Evolutionary conservation across 2,329 filamentous ascomycete genomes (phyloP).

Genomic region (Alternaria viburni): DNA sequence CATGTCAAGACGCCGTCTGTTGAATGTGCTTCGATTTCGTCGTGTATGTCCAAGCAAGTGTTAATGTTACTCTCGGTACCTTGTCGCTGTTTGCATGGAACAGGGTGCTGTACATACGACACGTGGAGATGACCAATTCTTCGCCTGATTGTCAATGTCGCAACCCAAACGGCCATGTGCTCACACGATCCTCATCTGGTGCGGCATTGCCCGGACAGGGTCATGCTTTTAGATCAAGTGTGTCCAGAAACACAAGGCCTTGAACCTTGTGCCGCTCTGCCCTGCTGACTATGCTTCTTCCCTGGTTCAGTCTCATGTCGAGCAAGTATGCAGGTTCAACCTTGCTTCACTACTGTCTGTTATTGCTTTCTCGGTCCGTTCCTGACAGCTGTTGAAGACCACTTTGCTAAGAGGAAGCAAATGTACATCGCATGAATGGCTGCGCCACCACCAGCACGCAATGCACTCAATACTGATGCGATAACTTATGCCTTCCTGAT

Average conservation of each 20-base stretch:
- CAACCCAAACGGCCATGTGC: background rate
- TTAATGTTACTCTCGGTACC: background rate
- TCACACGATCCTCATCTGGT: background rate
- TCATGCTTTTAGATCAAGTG: background rate
- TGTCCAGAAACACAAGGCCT: background rate
- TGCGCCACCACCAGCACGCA: background rate
- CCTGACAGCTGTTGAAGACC: slow-evolving; percentile 10
- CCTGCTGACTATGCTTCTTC: slow-evolving; percentile 13
- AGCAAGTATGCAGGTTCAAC: slow-evolving; percentile 15
- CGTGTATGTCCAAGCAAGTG: background rate
- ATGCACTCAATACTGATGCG: slow-evolving; percentile 10
- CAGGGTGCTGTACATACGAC: background rate
- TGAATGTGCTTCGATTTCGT: background rate
- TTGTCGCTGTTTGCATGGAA: background rate
- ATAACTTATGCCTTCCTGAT: slow-evolving; percentile 11
- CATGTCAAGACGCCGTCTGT: background rate
- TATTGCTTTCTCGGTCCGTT: slow-evolving; percentile 7
- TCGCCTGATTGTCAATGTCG: background rate
- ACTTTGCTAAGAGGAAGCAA: background rate
- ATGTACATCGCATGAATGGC: background rate
- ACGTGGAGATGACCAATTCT: background rate
- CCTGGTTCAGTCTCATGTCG: slow-evolving; percentile 14
- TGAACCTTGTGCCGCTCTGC: slow-evolving; percentile 5
- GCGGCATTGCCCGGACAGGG: background rate
- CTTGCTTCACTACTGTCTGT: slow-evolving; percentile 8